These are phyloP conservation scores for Hypoxylon subgilvum DNA, from an alignment of 495 filamentous ascomycete genomes.

Conservation along the genomic window DNA sequence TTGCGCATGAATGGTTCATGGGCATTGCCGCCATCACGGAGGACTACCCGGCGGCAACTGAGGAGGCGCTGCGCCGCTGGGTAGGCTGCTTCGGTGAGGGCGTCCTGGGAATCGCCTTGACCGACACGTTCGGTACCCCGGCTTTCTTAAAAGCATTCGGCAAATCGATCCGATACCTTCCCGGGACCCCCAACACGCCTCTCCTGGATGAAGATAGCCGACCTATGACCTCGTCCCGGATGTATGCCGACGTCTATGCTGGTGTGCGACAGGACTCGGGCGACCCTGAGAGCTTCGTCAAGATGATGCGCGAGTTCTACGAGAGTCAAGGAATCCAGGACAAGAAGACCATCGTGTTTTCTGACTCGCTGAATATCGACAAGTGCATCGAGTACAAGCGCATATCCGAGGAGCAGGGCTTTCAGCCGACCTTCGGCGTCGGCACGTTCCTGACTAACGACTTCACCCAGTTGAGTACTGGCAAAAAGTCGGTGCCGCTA, in stretches of 20 bases:
- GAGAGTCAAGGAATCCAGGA: constrained; percentile 73
- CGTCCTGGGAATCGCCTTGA: constrained; percentile 87
- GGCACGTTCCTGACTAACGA: constrained; percentile 97
- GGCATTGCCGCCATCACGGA: constrained; percentile 89
- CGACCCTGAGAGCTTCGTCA: constrained; percentile 81
- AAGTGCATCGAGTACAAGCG: constrained; percentile 87
- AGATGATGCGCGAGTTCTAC: constrained; percentile 86
- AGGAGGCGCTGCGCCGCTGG: constrained; percentile 84
- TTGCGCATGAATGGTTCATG: constrained; percentile 99
- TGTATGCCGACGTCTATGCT: constrained; percentile 84
- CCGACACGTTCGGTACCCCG: constrained; percentile 97
- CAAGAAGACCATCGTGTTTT: constrained; percentile 95
- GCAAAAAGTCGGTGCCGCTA: constrained; percentile 85
- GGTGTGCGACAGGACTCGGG: constrained; percentile 96
- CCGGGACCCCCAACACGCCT: constrained; percentile 20
- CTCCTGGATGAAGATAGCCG: constrained; percentile 15
- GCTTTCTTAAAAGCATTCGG: constrained; percentile 85
- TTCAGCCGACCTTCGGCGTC: constrained; percentile 86
- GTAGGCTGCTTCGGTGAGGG: constrained; percentile 89
- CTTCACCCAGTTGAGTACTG: constrained; percentile 68
- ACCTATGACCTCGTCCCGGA: constrained; percentile 39
- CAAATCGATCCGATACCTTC: constrained; percentile 56
- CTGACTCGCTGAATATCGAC: constrained; percentile 90
- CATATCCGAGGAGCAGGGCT: constrained; percentile 77
- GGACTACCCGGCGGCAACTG: constrained; percentile 83